A percentile compares a stretch with the other conserved stretches of the same genome.
Evolutionary conservation across 2,329 filamentous ascomycete genomes (phyloP).

Genomic region (Sclerotinia glacialis): DNA sequence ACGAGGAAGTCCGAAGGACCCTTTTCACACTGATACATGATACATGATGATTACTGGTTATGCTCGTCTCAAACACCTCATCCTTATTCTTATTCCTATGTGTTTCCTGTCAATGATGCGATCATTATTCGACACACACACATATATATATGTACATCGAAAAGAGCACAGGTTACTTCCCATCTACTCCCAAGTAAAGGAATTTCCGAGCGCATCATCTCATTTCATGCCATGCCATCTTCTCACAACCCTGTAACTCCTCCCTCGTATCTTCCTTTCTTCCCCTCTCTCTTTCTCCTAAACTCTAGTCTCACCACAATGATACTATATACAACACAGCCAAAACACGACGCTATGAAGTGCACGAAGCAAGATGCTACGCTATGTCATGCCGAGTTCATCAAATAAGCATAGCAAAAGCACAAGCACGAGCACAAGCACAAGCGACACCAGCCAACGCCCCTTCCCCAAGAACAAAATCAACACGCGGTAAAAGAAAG

Average conservation of each 20-base stretch:
- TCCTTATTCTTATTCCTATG: neutral
- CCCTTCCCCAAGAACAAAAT: neutral
- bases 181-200: neutral
- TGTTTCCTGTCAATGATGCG: slow-evolving; percentile 6
- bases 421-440: neutral
- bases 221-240: neutral
- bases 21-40: too few species aligned
- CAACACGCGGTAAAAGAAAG: neutral
- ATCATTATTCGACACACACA: neutral
- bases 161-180: neutral
- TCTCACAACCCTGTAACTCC: neutral
- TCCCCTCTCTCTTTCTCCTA: neutral
- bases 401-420: neutral
- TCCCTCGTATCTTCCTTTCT: neutral
- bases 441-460: neutral
- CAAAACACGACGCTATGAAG: neutral
- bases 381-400: neutral
- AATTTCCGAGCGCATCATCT: neutral
- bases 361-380: neutral
- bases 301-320: neutral
- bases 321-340: neutral
- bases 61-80: neutral
- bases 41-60: too few species aligned
- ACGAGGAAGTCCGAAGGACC: too few species aligned
- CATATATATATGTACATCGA: slow-evolving; percentile 9